Percentiles rank a stretch among this genome's conserved stretches.
phyloP scores from a whole-genome alignment of 768 basidiomycete genomes.

The Pholiota molesta region DNA sequence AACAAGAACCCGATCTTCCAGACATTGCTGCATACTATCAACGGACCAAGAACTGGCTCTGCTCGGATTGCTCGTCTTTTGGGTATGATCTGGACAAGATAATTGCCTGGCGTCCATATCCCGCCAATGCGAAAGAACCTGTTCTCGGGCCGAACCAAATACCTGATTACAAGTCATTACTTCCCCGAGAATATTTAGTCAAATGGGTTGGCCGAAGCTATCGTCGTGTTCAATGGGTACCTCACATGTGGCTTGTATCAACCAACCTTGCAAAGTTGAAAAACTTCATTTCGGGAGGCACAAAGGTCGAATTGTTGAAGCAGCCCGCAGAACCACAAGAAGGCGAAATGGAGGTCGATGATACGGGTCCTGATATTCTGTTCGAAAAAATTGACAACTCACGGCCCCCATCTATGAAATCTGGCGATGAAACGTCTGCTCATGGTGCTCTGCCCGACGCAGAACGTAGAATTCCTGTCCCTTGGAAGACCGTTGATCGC shows the following conservation, averaged over 20 bases:
- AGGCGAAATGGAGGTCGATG: slow-evolving; percentile 31
- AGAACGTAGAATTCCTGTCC: slow-evolving; percentile 67
- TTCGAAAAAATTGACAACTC: slow-evolving; percentile 48
- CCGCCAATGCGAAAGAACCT: slow-evolving; percentile 62
- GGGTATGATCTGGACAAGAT: slow-evolving; percentile 78
- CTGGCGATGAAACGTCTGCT: slow-evolving; percentile 29
- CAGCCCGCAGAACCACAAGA: slow-evolving; percentile 41
- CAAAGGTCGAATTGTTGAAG: slow-evolving; percentile 67
- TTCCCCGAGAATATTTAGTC: slow-evolving; percentile 92
- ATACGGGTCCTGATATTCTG: slow-evolving; percentile 18
- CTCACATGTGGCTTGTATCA: slow-evolving; percentile 87
- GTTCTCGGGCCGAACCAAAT: slow-evolving; percentile 33
- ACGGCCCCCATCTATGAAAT: slow-evolving; percentile 36
- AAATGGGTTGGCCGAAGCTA: slow-evolving; percentile 88
- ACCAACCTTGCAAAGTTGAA: slow-evolving; percentile 69
- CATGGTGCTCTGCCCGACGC: slow-evolving; percentile 65
- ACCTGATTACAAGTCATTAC: slow-evolving; percentile 54
- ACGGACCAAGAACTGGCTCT: slow-evolving; percentile 57
- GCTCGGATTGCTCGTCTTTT: slow-evolving; percentile 78
- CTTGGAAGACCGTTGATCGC: slow-evolving; percentile 93
- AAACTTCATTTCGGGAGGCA: slow-evolving; percentile 72
- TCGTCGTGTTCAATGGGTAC: slow-evolving; percentile 83
- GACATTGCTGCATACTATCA: slow-evolving; percentile 71
- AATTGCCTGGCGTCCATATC: slow-evolving; percentile 89
- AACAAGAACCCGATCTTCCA: slow-evolving; percentile 30